Percentiles rank a stretch among this genome's conserved stretches.
Conservation (phyloP, 306 rosid genomes). For the Trichosanthes truncata region DNA sequence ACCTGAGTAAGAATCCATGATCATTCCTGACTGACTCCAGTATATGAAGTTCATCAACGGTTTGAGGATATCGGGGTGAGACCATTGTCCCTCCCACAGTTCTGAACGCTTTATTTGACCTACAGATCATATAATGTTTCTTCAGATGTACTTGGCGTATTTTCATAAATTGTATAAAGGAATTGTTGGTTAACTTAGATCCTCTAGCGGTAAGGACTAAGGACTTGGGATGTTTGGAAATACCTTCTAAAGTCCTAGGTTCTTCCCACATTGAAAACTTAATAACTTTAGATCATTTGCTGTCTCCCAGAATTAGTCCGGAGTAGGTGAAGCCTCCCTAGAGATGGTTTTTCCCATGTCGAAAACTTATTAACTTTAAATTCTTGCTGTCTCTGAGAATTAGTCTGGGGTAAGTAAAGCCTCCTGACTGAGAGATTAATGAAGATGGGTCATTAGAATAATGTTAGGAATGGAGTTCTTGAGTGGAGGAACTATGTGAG, state of each 20-base stretch:
- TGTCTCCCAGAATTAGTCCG: background rate
- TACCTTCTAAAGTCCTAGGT: background rate
- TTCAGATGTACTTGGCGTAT: background rate
- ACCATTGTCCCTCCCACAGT: background rate
- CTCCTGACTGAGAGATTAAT: background rate
- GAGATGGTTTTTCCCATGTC: background rate
- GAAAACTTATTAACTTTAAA: background rate
- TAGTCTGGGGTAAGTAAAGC: background rate
- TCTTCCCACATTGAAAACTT: background rate
- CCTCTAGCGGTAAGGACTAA: background rate
- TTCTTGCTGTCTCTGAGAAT: background rate
- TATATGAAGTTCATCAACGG: background rate
- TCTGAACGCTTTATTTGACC: background rate
- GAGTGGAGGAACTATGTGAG: background rate
- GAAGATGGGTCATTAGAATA: background rate
- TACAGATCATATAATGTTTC: background rate
- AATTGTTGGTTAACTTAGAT: background rate
- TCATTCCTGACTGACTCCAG: background rate
- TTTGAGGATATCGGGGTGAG: background rate
- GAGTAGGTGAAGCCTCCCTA: background rate
- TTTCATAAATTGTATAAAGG: background rate
- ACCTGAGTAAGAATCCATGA: background rate
- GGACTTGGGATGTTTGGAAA: background rate
- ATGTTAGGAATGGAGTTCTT: background rate
- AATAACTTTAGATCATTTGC: background rate